Base-by-base conservation (phyloP, 805 yeast species). In the Helenozyma baotianmanensis region DNA sequence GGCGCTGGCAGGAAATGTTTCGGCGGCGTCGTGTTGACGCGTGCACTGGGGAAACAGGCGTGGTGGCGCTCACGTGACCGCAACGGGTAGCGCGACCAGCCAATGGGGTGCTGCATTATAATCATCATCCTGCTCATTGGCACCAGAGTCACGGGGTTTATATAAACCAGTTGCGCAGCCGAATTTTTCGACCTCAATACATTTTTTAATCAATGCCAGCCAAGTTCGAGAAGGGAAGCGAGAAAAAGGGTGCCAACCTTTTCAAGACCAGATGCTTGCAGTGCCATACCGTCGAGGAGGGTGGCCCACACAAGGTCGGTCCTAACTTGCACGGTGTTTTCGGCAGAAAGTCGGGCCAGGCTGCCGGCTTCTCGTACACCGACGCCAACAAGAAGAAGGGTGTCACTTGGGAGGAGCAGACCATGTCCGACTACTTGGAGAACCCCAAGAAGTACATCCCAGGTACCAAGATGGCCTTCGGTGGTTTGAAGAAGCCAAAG, bases 401-500 rank as follows among this genome's bases (percentile, higher is more conserved):
- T 61, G 95, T 92, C 45, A 53, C 54, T 40, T 92, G 98, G 98
- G 53, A 59, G 50, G 88, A 80, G 60, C 88, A 88, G 63, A 77
- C 87, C 66, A 78, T 92, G 83, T 76, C 82, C 54, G 95, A 85
- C 68, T 92, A 92, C 82, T 80, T 92, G 70, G 95, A 84, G 72
- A 92, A 92, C 85, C 98, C 98, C 74, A 92, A 92, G 94, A 92
- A 92, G 76, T 92, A 88, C 78, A 88, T 92, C 54, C 98, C 98
- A 64, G 98, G 98, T 70, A 92, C 97, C 76, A 92, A 92, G 84
- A 92, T 92, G 98, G 97, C 98, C 49, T 92, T 90, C 58, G 98
- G 96, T 74, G 98, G 98, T 75, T 80, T 92, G 71, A 92, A 92
- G 89, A 92, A 92, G 80, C 82, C 88, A 49, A 90, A 88, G 82